Conservation (phyloP, 805 yeast species). For the Cyberlindnera bimundalis region DNA sequence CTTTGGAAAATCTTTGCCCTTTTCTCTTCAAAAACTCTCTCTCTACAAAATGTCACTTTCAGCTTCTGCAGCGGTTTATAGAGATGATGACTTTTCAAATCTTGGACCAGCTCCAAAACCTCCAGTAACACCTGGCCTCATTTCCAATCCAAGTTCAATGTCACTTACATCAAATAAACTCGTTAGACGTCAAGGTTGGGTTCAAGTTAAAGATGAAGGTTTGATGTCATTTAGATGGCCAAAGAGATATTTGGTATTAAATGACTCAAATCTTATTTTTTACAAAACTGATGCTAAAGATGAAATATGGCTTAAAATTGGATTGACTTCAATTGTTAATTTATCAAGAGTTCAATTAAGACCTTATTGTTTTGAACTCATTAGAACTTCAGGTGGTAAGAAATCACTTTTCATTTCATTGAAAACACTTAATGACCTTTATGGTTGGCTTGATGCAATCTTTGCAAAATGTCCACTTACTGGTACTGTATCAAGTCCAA, state of each 20-base stretch:
- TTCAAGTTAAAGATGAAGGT: slow-evolving; percentile 89
- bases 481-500: slow-evolving; percentile 80
- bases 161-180: slow-evolving; percentile 28
- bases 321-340: slow-evolving; percentile 55
- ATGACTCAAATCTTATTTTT: slow-evolving; percentile 70
- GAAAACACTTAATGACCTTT: slow-evolving; percentile 73
- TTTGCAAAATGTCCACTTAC: slow-evolving; percentile 67
- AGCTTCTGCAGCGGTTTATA: slow-evolving; percentile 40
- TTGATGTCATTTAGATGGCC: slow-evolving; percentile 89
- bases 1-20: no score
- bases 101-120: slow-evolving; percentile 58
- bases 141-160: slow-evolving; percentile 27
- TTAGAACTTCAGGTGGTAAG: slow-evolving; percentile 34
- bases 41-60: slow-evolving; percentile 30
- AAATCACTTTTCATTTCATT: slow-evolving; percentile 72
- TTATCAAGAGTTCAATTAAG: slow-evolving; percentile 67
- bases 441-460: slow-evolving; percentile 89
- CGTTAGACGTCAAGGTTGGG: slow-evolving; percentile 68
- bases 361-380: slow-evolving; percentile 79
- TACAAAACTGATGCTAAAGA: slow-evolving; percentile 60
- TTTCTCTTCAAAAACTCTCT: no score
- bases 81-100: slow-evolving; percentile 46
- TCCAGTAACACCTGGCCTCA: slow-evolving; percentile 36
- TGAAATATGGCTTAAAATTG: slow-evolving; percentile 49
- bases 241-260: slow-evolving; percentile 74